phyloP scores from a whole-genome alignment of 192 early-diverging fungal species.

The Tieghemiomyces parasiticus region DNA sequence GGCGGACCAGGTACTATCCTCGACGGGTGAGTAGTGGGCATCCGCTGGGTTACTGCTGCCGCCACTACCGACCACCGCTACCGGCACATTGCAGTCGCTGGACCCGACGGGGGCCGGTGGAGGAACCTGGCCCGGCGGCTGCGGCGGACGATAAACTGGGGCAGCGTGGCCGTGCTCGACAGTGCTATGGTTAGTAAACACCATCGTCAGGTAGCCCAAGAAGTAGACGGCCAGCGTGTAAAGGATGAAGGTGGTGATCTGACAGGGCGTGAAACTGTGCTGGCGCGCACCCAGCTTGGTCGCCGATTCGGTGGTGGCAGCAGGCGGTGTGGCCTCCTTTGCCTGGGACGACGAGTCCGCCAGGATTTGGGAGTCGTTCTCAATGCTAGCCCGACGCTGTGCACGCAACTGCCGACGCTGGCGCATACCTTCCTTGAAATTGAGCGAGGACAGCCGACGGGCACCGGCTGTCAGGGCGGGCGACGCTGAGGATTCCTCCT shows the following conservation, averaged over 20 bases:
- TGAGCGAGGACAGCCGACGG: not conserved
- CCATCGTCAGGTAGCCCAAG: slow-evolving; percentile 6
- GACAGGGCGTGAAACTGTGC: slow-evolving; percentile 2
- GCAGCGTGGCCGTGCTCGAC: not conserved
- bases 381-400: not conserved
- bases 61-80: not conserved
- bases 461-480: too few species aligned
- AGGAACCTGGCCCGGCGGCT: not conserved
- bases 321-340: not conserved
- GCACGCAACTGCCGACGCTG: not conserved
- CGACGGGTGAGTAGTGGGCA: not conserved
- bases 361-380: not conserved
- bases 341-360: not conserved
- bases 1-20: too few species aligned
- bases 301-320: not conserved
- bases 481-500: too few species aligned
- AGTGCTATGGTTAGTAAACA: slow-evolving; percentile 2
- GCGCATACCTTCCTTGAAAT: not conserved
- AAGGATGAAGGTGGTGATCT: slow-evolving; percentile 7
- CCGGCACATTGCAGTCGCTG: not conserved
- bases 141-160: too few species aligned
- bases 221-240: slow-evolving; percentile 10
- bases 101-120: not conserved
- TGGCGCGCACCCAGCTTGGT: not conserved
- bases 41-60: not conserved